Percentiles rank a stretch among this genome's conserved stretches.
Evolutionary conservation across 2,329 filamentous ascomycete species (phyloP).

Genomic region (Cladophialophora immunda): DNA sequence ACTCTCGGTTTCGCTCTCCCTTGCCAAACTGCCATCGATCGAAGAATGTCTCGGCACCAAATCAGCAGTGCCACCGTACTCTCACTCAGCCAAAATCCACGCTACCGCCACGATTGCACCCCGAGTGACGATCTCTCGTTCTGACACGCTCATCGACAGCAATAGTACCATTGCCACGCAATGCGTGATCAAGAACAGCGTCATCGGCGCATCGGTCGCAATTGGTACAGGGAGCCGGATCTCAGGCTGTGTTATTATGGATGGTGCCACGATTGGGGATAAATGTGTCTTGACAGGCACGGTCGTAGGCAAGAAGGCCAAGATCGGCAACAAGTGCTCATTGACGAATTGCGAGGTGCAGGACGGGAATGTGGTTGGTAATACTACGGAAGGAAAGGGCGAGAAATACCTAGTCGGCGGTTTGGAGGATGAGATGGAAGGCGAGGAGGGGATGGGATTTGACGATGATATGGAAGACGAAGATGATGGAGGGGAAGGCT

Average conservation of each 20-base stretch:
- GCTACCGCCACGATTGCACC: slow-evolving; percentile 83
- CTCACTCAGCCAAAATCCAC: slow-evolving; percentile 80
- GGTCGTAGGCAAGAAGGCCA: slow-evolving; percentile 80
- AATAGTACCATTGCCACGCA: slow-evolving; percentile 91
- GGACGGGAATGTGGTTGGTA: slow-evolving; percentile 81
- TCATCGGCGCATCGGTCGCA: slow-evolving; percentile 86
- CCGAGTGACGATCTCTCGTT: slow-evolving; percentile 80
- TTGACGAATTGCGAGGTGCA: slow-evolving; percentile 92
- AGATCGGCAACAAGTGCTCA: slow-evolving; percentile 82
- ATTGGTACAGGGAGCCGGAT: slow-evolving; percentile 87
- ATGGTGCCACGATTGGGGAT: slow-evolving; percentile 84
- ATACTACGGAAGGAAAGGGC: slow-evolving; percentile 71
- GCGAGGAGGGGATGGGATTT: slow-evolving; percentile 44
- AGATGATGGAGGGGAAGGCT: slow-evolving; percentile 24
- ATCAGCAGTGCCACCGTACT: slow-evolving; percentile 73
- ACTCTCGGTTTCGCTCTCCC: slow-evolving; percentile 79
- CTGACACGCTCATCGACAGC: slow-evolving; percentile 83
- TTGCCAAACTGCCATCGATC: slow-evolving; percentile 80
- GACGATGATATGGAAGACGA: slow-evolving; percentile 39
- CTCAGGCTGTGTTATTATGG: slow-evolving; percentile 90
- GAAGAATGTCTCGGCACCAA: slow-evolving; percentile 57
- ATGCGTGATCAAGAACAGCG: slow-evolving; percentile 88
- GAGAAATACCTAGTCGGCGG: slow-evolving; percentile 69
- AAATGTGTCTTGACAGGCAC: slow-evolving; percentile 87
- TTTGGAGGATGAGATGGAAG: slow-evolving; percentile 50